Conservation (phyloP, 192 early-diverging fungal species). For the Podochytrium sp. region DNA sequence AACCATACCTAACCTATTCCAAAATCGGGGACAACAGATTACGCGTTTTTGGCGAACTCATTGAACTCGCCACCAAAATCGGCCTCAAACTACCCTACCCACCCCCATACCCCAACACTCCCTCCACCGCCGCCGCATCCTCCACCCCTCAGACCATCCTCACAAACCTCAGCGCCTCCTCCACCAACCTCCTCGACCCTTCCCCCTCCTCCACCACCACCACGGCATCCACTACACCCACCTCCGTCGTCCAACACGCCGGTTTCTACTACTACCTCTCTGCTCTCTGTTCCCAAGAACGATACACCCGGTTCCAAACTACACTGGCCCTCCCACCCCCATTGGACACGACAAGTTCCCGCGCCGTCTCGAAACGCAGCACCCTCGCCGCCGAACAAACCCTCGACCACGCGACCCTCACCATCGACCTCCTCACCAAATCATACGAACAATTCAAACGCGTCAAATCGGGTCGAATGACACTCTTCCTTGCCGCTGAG, state of each 20-base stretch:
- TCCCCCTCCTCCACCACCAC: neutral
- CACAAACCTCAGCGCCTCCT: constrained; percentile 55
- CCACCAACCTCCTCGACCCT: constrained; percentile 32
- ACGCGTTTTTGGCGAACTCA: constrained; percentile 76
- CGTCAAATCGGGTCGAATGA: constrained; percentile 74
- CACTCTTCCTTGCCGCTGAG: constrained; percentile 81
- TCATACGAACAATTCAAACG: constrained; percentile 90
- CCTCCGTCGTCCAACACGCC: constrained; percentile 78
- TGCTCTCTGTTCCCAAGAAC: constrained; percentile 74
- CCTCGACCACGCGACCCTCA: constrained; percentile 60
- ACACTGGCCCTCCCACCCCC: neutral
- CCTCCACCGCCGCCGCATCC: constrained; percentile 13
- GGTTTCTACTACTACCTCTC: constrained; percentile 83
- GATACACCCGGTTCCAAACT: constrained; percentile 61
- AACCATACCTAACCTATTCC: neutral
- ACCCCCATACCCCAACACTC: constrained; percentile 45
- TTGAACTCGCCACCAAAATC: constrained; percentile 69
- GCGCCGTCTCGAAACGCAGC: constrained; percentile 27
- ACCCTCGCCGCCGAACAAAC: constrained; percentile 13
- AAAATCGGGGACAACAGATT: constrained; percentile 52
- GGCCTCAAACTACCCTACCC: constrained; percentile 73
- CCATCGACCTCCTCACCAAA: constrained; percentile 87
- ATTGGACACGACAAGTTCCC: constrained; percentile 34
- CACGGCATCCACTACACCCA: constrained; percentile 56
- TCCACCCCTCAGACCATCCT: neutral